phyloP scores from a whole-genome alignment of 2,329 filamentous ascomycete species.

The Macrophomina pseudophaseolina region DNA sequence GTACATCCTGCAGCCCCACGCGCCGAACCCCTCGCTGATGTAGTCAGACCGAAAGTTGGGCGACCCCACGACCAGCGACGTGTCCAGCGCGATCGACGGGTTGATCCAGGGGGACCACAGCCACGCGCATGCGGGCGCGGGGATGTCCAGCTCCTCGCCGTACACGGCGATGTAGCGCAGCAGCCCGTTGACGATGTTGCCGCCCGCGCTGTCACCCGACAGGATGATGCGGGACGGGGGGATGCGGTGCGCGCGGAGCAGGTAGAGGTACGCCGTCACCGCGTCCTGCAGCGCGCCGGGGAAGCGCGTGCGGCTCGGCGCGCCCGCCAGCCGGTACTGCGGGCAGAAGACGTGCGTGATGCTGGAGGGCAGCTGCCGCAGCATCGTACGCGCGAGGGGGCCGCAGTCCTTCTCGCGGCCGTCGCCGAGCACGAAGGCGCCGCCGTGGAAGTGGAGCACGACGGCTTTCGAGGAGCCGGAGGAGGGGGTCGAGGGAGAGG shows the following conservation, averaged over 20 bases:
- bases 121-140: constrained; percentile 44
- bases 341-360: constrained; percentile 47
- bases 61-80: constrained; percentile 36
- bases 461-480: constrained; percentile 34
- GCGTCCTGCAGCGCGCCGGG: constrained; percentile 58
- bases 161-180: constrained; percentile 54
- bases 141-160: constrained; percentile 40
- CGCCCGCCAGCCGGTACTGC: constrained; percentile 56
- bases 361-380: constrained; percentile 36
- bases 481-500: constrained; percentile 24
- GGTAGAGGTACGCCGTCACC: constrained; percentile 53
- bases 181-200: constrained; percentile 51
- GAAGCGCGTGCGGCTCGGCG: constrained; percentile 51
- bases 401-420: constrained; percentile 45
- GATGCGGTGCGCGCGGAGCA: constrained; percentile 49
- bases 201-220: constrained; percentile 58
- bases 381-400: constrained; percentile 33
- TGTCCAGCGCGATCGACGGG: constrained; percentile 38
- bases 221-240: constrained; percentile 49
- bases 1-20: constrained; percentile 51
- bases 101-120: constrained; percentile 54
- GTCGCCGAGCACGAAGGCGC: constrained; percentile 54
- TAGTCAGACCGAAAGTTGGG: constrained; percentile 49
- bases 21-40: constrained; percentile 43
- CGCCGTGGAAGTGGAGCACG: constrained; percentile 57